These are phyloP conservation scores for Pyrenula aspistea DNA, from an alignment of 495 filamentous ascomycete species.

Conservation along the genomic window DNA sequence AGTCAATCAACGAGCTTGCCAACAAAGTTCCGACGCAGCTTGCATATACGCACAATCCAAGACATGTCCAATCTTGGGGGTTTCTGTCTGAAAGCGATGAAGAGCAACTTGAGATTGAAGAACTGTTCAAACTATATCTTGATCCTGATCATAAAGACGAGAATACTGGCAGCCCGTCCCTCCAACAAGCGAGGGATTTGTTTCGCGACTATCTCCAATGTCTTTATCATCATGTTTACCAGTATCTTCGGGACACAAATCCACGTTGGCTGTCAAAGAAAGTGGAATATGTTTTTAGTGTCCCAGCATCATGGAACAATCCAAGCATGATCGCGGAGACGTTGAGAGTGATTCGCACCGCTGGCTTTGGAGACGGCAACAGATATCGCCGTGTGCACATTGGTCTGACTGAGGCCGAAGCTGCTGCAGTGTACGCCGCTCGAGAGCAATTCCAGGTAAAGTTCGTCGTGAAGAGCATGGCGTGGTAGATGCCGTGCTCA, in stretches of 20 bases:
- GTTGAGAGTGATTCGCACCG: conserved; percentile 30
- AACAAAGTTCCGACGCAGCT: conserved; percentile 51
- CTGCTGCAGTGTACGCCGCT: conserved; percentile 46
- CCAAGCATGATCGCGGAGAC: conserved; percentile 45
- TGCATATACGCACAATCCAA: conserved; percentile 30
- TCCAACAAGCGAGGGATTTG: conserved; percentile 37
- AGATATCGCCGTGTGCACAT: conserved; percentile 36
- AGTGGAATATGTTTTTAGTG: conserved; percentile 55
- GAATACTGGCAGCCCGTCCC: conserved; percentile 17
- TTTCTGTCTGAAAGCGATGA: conserved; percentile 40
- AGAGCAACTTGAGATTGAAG: conserved; percentile 22
- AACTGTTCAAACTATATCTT: conserved; percentile 53
- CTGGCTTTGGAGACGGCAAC: conserved; percentile 37
- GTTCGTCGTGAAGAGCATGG: too few species aligned
- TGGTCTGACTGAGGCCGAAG: conserved; percentile 58
- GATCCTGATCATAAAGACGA: conserved; percentile 30
- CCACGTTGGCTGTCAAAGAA: conserved; percentile 32
- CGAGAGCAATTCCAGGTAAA: conserved; percentile 22
- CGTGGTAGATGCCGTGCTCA: too few species aligned
- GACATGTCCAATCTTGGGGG: conserved; percentile 38
- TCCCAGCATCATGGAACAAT: conserved; percentile 56
- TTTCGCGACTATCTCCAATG: conserved; percentile 41
- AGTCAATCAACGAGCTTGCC: conserved; percentile 33
- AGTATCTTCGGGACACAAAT: conserved; percentile 28
- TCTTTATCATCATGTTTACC: conserved; percentile 41